These are phyloP conservation scores for Massospora cicadina DNA, from an alignment of 371 early-diverging fungal genomes.

Conservation along the genomic window DNA sequence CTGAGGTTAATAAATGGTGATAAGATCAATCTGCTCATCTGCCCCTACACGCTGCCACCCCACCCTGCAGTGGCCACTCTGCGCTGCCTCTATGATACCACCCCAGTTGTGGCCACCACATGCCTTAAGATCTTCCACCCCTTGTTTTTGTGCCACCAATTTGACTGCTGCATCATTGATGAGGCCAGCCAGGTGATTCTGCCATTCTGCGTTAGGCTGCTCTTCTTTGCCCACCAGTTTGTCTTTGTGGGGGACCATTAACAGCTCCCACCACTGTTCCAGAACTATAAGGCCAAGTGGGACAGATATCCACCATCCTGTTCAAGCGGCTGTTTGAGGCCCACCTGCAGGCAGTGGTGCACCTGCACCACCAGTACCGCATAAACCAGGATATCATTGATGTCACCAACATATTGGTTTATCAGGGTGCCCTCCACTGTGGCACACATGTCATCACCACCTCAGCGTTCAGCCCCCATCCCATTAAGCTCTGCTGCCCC, in stretches of 20 bases:
- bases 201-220: slow-evolving; percentile 84
- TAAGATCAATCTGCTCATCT: slow-evolving; percentile 43
- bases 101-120: slow-evolving; percentile 70
- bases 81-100: slow-evolving; percentile 30
- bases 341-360: slow-evolving; percentile 57
- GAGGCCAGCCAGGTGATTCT: slow-evolving; percentile 97
- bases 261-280: slow-evolving; percentile 92
- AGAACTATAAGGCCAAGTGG: slow-evolving; percentile 26
- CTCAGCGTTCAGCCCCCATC: slow-evolving; percentile 24
- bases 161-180: slow-evolving; percentile 97
- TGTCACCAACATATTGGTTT: slow-evolving; percentile 74
- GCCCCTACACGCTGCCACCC: slow-evolving; percentile 21
- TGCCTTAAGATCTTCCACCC: slow-evolving; percentile 68
- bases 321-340: slow-evolving; percentile 64
- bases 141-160: slow-evolving; percentile 42
- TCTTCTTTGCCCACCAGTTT: slow-evolving; percentile 66
- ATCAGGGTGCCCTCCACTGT: slow-evolving; percentile 55
- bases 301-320: slow-evolving; percentile 38
- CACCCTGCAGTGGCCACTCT: slow-evolving; percentile 26
- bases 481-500: slow-evolving; percentile 16
- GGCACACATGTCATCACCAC: slow-evolving; percentile 46
- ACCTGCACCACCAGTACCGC: slow-evolving; percentile 84
- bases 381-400: slow-evolving; percentile 91
- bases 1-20: slow-evolving; percentile 55
- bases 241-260: slow-evolving; percentile 97